Evolutionary conservation across 768 basidiomycete species (phyloP).

Genomic region (Kwoniella newhampshirensis): DNA sequence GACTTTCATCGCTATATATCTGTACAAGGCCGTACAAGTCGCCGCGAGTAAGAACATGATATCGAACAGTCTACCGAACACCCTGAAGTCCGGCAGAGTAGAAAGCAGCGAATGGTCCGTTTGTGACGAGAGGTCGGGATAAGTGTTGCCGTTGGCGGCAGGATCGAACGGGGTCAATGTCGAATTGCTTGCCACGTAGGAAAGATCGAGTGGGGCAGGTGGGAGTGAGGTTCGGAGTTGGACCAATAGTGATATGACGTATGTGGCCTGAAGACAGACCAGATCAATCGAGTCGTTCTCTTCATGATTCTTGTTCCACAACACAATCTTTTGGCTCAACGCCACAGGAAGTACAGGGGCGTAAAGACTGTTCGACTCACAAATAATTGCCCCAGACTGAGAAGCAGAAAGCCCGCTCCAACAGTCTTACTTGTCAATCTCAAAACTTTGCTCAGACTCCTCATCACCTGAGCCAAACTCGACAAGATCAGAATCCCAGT

Average conservation of each 20-base stretch:
- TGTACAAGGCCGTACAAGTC: conserved; percentile 28
- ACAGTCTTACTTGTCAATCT: conserved; percentile 49
- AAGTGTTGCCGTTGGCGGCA: not conserved
- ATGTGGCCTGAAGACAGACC: conserved; percentile 38
- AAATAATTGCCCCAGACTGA: conserved; percentile 50
- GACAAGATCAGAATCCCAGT: conserved; percentile 50
- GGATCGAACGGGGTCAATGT: not conserved
- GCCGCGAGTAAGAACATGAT: conserved; percentile 45
- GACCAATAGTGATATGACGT: conserved; percentile 50
- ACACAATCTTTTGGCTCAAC: not conserved
- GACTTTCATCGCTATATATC: conserved; percentile 45
- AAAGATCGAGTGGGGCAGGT: conserved; percentile 6
- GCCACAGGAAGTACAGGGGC: not conserved
- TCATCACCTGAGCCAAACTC: conserved; percentile 48
- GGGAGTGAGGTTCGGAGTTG: conserved; percentile 51
- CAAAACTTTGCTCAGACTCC: conserved; percentile 44
- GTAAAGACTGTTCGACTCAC: conserved; percentile 22
- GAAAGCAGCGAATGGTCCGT: conserved; percentile 42
- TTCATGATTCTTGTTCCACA: not conserved
- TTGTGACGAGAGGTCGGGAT: too few relatives aligned
- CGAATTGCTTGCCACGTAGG: not conserved
- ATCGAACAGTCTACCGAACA: conserved; percentile 52
- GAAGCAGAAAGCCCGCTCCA: conserved; percentile 48
- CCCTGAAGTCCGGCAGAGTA: conserved; percentile 48
- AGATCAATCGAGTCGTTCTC: not conserved